These are phyloP conservation scores for Ramularia endophylla DNA, from an alignment of 2,329 filamentous ascomycete species.

Conservation along the genomic window DNA sequence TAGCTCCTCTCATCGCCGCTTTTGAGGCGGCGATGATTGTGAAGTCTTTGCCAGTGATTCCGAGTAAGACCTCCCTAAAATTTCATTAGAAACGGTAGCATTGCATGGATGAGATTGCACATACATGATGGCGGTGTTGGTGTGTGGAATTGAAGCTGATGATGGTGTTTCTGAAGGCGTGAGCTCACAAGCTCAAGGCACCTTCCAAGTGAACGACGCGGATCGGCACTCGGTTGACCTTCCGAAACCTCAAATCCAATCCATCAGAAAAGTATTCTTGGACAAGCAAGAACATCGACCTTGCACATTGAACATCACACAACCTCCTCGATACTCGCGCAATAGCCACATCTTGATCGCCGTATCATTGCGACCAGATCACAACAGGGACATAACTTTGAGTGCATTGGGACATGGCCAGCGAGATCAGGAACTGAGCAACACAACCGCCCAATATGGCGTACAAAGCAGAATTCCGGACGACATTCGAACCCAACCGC, in stretches of 20 bases:
- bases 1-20: slow-evolving; percentile 95
- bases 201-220: slow-evolving; percentile 7
- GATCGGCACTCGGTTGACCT: too few relatives aligned
- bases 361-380: too few relatives aligned
- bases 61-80: slow-evolving; percentile 88
- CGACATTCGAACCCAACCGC: slow-evolving; percentile 78
- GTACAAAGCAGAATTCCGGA: slow-evolving; percentile 60
- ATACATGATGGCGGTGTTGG: slow-evolving; percentile 17
- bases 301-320: slow-evolving; percentile 11
- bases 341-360: too few relatives aligned
- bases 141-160: too few relatives aligned
- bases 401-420: not conserved
- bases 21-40: slow-evolving; percentile 96
- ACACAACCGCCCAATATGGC: slow-evolving; percentile 39
- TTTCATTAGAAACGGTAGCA: slow-evolving; percentile 3
- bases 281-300: not conserved
- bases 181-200: slow-evolving; percentile 5
- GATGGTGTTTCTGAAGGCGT: slow-evolving; percentile 11
- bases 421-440: not conserved
- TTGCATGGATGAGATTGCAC: not conserved
- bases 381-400: too few relatives aligned
- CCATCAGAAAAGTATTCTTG: not conserved
- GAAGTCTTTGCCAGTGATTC: slow-evolving; percentile 99
- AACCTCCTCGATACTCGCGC: not conserved
- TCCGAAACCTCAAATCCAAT: too few relatives aligned